Base-by-base conservation (phyloP, 225 moss, liverwort and hornwort species). In the Polytrichum formosum region DNA sequence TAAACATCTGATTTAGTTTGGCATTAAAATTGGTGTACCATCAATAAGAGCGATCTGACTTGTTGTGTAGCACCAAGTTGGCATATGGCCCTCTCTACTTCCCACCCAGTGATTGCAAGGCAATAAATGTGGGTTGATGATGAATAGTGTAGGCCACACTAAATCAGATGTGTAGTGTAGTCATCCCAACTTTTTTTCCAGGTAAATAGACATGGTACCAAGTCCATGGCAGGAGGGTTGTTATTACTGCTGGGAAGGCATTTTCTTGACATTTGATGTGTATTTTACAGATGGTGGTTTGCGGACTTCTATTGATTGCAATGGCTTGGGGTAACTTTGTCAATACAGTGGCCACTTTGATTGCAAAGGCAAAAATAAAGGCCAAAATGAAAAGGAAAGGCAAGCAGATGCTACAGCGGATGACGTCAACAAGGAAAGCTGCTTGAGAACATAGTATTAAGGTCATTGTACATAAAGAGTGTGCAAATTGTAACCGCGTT, bases 261-360 rank as follows among this genome's bases (percentile, higher is more conserved):
- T 21, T 21, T 58, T 3, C 46, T 46, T 22, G 21, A 58, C 1
- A 8, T 58, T 20, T 55, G 53, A 35, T 23, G 70, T 54, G 20
- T 53, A 58, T 75, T 56, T 65, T 59, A 61, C 88, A 95, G 95
- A 90, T 95, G 84, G 92, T 95, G 75, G 95, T 82, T 26, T 92
- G 92, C 77, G 95, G 95, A 63, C 63, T 92, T 21, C 60, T 95
- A 29, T 74, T 95, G 73, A 80, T 95, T 23, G 72, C 70, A 54
- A 95, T 95, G 95, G 95, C 95, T 0, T 73, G 81, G 28, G 95
- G 95, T 19, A 95, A 95, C 74, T 95, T 95, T 70, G 73, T 69
- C 2, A 92, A 87, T 33, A 95, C 95, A 7, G 88, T 95, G 28
- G 90, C 92, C 17, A 95, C 95, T 6, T 75, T 95, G 54, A 78